Conservation (phyloP, 352 stramenopile species). For the Phytophthora fragariae region DNA sequence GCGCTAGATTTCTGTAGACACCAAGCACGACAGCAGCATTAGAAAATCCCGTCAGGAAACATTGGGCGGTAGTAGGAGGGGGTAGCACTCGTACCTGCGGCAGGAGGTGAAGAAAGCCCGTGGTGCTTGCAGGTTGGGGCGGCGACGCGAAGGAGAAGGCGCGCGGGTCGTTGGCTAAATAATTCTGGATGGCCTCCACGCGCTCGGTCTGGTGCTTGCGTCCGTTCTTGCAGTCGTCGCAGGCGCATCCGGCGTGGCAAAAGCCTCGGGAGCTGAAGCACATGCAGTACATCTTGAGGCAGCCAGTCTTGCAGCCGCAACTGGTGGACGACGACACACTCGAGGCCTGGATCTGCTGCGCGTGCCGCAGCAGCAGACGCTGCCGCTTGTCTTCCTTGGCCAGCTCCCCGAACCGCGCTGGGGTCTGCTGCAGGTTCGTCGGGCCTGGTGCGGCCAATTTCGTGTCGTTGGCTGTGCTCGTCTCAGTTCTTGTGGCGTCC, state of each 20-base stretch:
- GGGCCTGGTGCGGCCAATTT: slow-evolving; percentile 13
- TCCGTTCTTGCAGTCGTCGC: slow-evolving; percentile 80
- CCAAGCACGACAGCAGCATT: slow-evolving; percentile 6
- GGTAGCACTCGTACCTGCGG: slow-evolving; percentile 49
- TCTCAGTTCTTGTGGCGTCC: slow-evolving; percentile 17
- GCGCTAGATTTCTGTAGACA: slow-evolving; percentile 65
- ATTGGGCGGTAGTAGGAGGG: not conserved
- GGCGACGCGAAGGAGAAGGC: slow-evolving; percentile 74
- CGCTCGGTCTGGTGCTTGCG: slow-evolving; percentile 63
- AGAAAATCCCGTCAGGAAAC: not conserved
- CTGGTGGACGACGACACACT: slow-evolving; percentile 77
- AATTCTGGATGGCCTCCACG: slow-evolving; percentile 78
- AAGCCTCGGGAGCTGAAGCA: slow-evolving; percentile 88
- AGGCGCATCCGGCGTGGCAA: slow-evolving; percentile 74
- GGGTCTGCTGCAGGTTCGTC: slow-evolving; percentile 26
- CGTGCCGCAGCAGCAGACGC: slow-evolving; percentile 59
- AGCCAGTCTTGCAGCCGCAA: slow-evolving; percentile 88
- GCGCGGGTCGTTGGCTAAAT: slow-evolving; percentile 78
- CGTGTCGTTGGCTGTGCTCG: not conserved
- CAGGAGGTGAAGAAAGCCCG: slow-evolving; percentile 74
- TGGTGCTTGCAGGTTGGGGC: slow-evolving; percentile 35
- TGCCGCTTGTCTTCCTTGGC: slow-evolving; percentile 55
- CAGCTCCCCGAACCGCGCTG: slow-evolving; percentile 31
- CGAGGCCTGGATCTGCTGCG: slow-evolving; percentile 75
- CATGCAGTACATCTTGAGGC: slow-evolving; percentile 89